Evolutionary conservation across 306 rosid genomes (phyloP).

Genomic region (Cucumis hystrix): DNA sequence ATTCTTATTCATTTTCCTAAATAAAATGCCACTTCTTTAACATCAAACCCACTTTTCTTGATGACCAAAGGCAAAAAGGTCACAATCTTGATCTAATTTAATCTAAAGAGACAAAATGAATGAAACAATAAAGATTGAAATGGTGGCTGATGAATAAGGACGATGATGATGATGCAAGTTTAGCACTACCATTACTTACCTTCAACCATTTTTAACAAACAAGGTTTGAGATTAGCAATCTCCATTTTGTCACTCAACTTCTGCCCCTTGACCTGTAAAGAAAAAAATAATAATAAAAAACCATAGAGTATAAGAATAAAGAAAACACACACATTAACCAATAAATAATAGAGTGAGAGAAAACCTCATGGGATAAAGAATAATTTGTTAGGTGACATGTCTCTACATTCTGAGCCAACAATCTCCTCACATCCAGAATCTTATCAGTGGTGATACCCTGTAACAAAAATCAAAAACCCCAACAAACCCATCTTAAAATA

Average conservation of each 20-base stretch:
- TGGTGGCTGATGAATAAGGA: conserved; percentile 10
- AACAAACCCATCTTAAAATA: neutral
- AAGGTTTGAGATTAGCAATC: conserved; percentile 65
- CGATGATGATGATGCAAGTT: neutral
- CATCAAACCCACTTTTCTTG: neutral
- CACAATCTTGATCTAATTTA: neutral
- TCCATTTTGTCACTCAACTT: conserved; percentile 57
- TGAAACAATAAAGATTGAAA: neutral
- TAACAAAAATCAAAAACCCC: neutral
- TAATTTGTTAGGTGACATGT: conserved; percentile 85
- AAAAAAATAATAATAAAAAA: neutral
- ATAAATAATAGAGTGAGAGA: neutral
- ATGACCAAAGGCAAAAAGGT: neutral
- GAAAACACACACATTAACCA: neutral
- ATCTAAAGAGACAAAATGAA: neutral
- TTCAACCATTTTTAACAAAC: conserved; percentile 72
- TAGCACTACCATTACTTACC: conserved; percentile 47
- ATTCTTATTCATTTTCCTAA: neutral
- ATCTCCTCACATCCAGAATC: conserved; percentile 75
- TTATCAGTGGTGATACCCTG: conserved; percentile 91
- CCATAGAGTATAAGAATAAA: neutral
- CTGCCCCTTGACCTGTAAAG: conserved; percentile 58
- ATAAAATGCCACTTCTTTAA: neutral
- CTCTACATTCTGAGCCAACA: conserved; percentile 72
- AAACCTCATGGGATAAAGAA: conserved; percentile 83